Base-by-base conservation (phyloP, 208 protist species). In the Leishmania arabica region DNA sequence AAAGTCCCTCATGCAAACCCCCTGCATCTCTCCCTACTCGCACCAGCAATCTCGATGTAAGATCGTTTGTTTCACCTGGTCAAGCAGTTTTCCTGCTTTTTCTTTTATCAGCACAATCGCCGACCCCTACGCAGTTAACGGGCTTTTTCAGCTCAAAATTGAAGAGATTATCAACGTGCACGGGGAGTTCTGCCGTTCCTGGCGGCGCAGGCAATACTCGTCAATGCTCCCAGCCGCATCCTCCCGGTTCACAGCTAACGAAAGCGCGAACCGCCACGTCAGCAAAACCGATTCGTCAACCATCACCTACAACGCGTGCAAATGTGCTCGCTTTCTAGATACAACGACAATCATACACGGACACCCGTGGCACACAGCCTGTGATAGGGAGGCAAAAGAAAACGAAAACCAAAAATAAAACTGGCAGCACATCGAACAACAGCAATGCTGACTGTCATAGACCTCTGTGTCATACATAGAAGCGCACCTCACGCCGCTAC, bases 11-110 rank as follows among this genome's bases (percentile, higher is more conserved):
- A 62, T 58, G 21, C 42, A 4, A 53, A 53, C 21, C 3, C 13
- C 11, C 7, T 73, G 21, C 27, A 37, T 34, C 27, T 54, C 45
- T 34, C 40, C 45, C 42, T 2, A 7, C 15, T 73, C 47, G 17
- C 69, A 47, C 45, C 24, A 31, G 51, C 31, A 37, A 24, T 51
- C 69, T n/a, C n/a, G 13, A 21, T 73, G 37, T 0, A 19, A 40
- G 8, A 51, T 34, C 75, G 40, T 42, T 69, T 31, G 24, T 71
- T 69, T 47, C 31, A 47, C 45, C 6, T 37, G 70, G 51, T 11
- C n/a, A 73, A 62, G 47, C 31, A 68, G 13, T 79, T 31, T 24
- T 83, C 40, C 34, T 81, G 17, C 78, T 74, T 37, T 85, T 78
- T 9, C 19, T 80, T 82, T 74, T 7, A 49, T 77, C 82, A 83